Conservation (phyloP, 306 rosid genomes). For the Lupinus albus region DNA sequence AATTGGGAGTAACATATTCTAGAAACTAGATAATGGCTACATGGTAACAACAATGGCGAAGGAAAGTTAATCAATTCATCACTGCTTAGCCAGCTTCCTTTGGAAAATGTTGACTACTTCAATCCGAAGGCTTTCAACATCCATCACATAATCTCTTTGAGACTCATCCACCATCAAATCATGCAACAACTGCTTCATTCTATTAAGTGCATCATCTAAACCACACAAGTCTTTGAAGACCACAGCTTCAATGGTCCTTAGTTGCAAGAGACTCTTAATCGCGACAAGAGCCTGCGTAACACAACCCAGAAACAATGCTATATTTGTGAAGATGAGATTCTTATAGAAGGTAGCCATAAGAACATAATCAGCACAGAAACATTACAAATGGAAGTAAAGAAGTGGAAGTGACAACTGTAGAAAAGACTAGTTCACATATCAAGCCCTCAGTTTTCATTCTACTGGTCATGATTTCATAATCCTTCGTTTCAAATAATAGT, state of each 20-base stretch:
- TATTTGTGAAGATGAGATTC: background rate
- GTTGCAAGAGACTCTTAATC: slow-evolving; percentile 69
- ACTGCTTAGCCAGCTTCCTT: slow-evolving; percentile 54
- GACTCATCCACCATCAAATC: slow-evolving; percentile 58
- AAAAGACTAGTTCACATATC: too few species aligned
- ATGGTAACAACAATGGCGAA: slow-evolving; percentile 7
- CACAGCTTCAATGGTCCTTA: slow-evolving; percentile 62
- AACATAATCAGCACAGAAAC: background rate
- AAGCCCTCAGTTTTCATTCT: too few species aligned
- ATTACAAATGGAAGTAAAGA: slow-evolving; percentile 6
- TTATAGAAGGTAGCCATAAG: too few species aligned
- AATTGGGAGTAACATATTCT: slow-evolving; percentile 32
- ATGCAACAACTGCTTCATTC: slow-evolving; percentile 59
- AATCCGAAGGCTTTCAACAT: slow-evolving; percentile 66
- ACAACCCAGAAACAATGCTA: slow-evolving; percentile 25
- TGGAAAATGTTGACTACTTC: slow-evolving; percentile 69
- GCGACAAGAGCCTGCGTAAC: slow-evolving; percentile 70
- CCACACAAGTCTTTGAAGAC: slow-evolving; percentile 67
- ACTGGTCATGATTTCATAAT: too few species aligned
- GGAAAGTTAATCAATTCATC: slow-evolving; percentile 31
- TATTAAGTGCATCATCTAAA: slow-evolving; percentile 73
- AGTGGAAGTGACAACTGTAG: background rate
- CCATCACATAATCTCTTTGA: slow-evolving; percentile 69
- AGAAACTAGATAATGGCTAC: slow-evolving; percentile 25
- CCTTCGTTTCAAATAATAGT: too few species aligned